Evolutionary conservation across 73 alveolate genomes (phyloP).

Genomic region (Uronychia setigera): DNA sequence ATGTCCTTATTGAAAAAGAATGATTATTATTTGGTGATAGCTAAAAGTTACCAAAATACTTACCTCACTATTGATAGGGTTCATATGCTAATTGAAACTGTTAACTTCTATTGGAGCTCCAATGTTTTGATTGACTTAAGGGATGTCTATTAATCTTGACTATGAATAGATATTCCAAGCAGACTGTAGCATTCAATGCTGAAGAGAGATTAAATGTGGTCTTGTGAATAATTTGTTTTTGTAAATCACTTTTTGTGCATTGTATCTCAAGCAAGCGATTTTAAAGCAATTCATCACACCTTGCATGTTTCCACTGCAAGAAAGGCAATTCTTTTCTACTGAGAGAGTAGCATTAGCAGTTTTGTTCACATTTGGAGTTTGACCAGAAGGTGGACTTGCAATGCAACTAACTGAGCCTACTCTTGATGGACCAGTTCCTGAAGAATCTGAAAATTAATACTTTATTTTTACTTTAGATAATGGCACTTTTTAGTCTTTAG

Average conservation of each 20-base stretch:
- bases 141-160: not conserved
- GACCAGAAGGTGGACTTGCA: not conserved
- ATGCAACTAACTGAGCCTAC: not conserved
- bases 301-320: slow-evolving; percentile 3
- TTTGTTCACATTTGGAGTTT: not conserved
- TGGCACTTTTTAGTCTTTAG: not conserved
- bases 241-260: not conserved
- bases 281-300: not conserved
- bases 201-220: not conserved
- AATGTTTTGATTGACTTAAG: not conserved
- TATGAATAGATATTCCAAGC: not conserved
- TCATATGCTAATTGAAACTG: too few relatives aligned
- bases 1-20: not conserved
- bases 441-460: too few relatives aligned
- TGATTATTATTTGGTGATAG: not conserved
- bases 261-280: not conserved
- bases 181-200: not conserved
- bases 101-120: not conserved
- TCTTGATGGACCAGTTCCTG: too few relatives aligned
- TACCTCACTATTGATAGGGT: too few relatives aligned
- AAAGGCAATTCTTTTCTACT: not conserved
- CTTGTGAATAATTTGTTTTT: not conserved
- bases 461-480: not conserved
- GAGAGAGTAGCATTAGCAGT: not conserved
- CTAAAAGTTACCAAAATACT: not conserved